phyloP scores from a whole-genome alignment of 2,329 filamentous ascomycete genomes.

The Aspergillus latus region DNA sequence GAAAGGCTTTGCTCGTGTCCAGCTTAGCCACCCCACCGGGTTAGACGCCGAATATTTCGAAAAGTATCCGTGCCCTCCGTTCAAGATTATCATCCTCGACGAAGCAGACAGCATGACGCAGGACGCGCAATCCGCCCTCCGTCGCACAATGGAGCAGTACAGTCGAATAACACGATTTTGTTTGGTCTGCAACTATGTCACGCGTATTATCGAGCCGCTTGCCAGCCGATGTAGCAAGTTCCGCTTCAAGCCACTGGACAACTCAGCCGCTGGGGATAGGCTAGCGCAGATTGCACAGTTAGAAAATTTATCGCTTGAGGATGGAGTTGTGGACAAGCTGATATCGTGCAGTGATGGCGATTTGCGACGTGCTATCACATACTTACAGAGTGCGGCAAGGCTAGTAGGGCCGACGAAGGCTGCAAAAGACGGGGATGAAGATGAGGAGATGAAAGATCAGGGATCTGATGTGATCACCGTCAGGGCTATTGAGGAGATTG shows the following conservation, averaged over 20 bases:
- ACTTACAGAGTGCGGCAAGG: slow-evolving; percentile 87
- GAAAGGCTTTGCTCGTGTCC: slow-evolving; percentile 95
- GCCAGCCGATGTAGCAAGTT: slow-evolving; percentile 95
- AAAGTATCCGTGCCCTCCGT: slow-evolving; percentile 89
- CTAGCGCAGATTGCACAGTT: slow-evolving; percentile 77
- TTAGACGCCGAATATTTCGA: slow-evolving; percentile 62
- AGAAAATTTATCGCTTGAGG: slow-evolving; percentile 74
- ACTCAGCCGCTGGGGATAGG: slow-evolving; percentile 75
- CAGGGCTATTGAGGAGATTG: slow-evolving; percentile 86
- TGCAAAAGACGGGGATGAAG: slow-evolving; percentile 48
- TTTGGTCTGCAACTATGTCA: slow-evolving; percentile 98
- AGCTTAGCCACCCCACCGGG: slow-evolving; percentile 77
- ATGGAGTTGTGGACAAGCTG: slow-evolving; percentile 77
- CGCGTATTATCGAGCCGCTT: slow-evolving; percentile 93
- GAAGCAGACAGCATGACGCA: slow-evolving; percentile 99
- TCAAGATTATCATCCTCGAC: slow-evolving; percentile 98
- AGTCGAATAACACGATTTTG: slow-evolving; percentile 96
- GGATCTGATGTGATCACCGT: slow-evolving; percentile 63
- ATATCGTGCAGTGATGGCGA: slow-evolving; percentile 91
- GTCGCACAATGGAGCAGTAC: slow-evolving; percentile 98
- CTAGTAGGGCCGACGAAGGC: slow-evolving; percentile 68
- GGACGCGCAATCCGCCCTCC: slow-evolving; percentile 88
- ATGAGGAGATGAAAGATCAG: slow-evolving; percentile 62
- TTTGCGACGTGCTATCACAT: slow-evolving; percentile 93
- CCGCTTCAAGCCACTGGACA: slow-evolving; percentile 92